Conservation (phyloP, 768 basidiomycete species). For the Leccinellum luteum region DNA sequence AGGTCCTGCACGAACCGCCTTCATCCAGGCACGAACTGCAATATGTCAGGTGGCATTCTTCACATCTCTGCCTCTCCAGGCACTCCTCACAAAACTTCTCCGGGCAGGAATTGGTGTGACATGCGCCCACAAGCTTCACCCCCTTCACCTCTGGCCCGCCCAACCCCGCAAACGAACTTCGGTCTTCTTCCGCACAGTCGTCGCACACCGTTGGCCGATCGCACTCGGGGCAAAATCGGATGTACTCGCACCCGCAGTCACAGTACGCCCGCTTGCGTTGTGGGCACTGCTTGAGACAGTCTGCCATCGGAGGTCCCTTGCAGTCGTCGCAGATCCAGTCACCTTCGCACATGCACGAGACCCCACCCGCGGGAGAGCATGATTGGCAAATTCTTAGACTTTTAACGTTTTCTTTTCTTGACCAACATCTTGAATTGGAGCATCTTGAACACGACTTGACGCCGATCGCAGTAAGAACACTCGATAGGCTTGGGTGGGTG, state of each 20-base stretch:
- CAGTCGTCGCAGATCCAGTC: too few species aligned
- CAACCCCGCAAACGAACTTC: constrained; percentile 5
- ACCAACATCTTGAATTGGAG: constrained; percentile 15
- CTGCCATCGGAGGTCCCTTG: too few species aligned
- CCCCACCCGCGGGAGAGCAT: constrained; percentile 10
- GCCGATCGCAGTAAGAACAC: constrained; percentile 9
- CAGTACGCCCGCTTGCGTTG: too few species aligned
- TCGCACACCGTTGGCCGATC: constrained; percentile 16
- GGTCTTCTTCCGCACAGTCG: constrained; percentile 27
- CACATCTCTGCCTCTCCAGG: constrained; percentile 6
- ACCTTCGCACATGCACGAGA: too few species aligned
- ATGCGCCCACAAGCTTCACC: constrained; percentile 1
- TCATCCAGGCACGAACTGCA: constrained; percentile 14
- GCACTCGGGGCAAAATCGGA: too few species aligned
- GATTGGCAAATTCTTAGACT: constrained; percentile 12
- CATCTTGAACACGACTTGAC: constrained; percentile 8
- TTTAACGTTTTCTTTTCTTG: background rate
- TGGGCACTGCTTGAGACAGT: too few species aligned
- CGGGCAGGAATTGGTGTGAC: background rate
- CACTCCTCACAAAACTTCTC: constrained; percentile 7
- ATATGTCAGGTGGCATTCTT: constrained; percentile 9
- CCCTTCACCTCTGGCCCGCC: background rate
- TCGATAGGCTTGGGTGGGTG: constrained; percentile 16
- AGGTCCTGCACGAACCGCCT: too few species aligned
- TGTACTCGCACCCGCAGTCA: too few species aligned